A percentile compares a stretch with the other conserved stretches of the same genome.
These are phyloP conservation scores for Aspergillus clavatus DNA, from an alignment of 2,329 filamentous ascomycete genomes.

Conservation along the genomic window DNA sequence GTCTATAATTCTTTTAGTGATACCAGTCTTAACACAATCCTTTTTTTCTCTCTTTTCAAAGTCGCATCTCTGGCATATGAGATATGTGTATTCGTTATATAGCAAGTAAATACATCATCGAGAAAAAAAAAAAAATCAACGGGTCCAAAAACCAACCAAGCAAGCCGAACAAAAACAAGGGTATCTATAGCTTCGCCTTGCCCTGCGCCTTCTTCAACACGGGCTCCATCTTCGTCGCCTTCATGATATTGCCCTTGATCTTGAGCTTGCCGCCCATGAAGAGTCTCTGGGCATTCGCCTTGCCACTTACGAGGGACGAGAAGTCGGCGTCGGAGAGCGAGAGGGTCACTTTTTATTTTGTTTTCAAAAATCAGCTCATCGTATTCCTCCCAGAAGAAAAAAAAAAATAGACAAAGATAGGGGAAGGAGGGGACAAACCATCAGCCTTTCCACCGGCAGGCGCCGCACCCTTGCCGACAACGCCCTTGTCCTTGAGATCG, in stretches of 20 bases:
- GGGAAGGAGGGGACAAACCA: slow-evolving; percentile 54
- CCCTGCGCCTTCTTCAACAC: slow-evolving; percentile 82
- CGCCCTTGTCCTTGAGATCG: slow-evolving; percentile 86
- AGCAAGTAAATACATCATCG: slow-evolving; percentile 10
- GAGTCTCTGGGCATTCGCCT: slow-evolving; percentile 88
- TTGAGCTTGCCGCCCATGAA: slow-evolving; percentile 99
- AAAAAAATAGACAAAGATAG: no score
- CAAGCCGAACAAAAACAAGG: slow-evolving; percentile 14
- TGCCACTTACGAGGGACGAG: slow-evolving; percentile 71
- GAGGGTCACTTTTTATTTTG: slow-evolving; percentile 64
- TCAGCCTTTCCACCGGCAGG: slow-evolving; percentile 71
- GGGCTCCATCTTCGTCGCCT: slow-evolving; percentile 90
- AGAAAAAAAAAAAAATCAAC: no score
- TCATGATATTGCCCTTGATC: slow-evolving; percentile 98
- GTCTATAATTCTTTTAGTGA: background rate
- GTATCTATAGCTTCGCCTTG: slow-evolving; percentile 73
- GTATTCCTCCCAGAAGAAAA: background rate
- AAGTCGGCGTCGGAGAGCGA: slow-evolving; percentile 82
- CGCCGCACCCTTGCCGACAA: slow-evolving; percentile 68
- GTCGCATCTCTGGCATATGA: no score
- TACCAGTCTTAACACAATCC: no score
- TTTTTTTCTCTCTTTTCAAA: no score
- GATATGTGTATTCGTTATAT: slow-evolving; percentile 5
- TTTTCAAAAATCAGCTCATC: background rate
- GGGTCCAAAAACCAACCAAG: slow-evolving; percentile 1